Percentiles rank a stretch among this genome's conserved stretches.
Conservation (phyloP, 108 stramenopile species). For the Bacterosira constricta region DNA sequence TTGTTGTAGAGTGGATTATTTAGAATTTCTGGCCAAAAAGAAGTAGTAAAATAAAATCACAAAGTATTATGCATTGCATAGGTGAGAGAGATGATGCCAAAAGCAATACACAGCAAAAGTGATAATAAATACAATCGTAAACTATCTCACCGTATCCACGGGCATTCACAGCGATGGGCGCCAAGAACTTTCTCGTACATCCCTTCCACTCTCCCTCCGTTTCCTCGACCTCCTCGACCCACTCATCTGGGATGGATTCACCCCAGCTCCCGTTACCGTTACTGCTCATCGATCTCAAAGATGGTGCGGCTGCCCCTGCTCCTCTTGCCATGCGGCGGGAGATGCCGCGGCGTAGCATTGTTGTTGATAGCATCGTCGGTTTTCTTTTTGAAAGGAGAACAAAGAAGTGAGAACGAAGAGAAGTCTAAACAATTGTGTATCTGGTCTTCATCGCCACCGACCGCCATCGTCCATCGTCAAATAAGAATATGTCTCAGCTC, state of each 20-base stretch:
- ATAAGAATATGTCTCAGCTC: no score
- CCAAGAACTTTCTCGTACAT: slow-evolving; percentile 68
- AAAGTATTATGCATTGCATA: no score
- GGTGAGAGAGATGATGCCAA: no score
- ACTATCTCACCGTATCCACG: slow-evolving; percentile 56
- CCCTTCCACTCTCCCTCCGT: slow-evolving; percentile 82
- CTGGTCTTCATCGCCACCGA: neutral
- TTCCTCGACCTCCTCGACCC: slow-evolving; percentile 17
- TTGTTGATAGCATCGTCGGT: neutral
- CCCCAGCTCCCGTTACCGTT: neutral
- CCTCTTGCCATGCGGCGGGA: neutral
- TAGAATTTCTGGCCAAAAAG: slow-evolving; percentile 51
- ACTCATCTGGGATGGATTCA: slow-evolving; percentile 21
- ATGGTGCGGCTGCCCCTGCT: neutral
- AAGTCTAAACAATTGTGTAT: no score
- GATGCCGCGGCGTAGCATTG: slow-evolving; percentile 8
- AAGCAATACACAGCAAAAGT: no score
- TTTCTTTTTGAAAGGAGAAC: neutral
- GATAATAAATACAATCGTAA: neutral
- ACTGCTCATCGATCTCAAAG: neutral
- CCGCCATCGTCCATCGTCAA: neutral
- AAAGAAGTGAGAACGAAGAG: neutral
- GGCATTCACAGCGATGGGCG: slow-evolving; percentile 60
- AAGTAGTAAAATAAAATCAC: no score
- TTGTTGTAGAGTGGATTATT: slow-evolving; percentile 87